These are phyloP conservation scores for Scenedesmus sp. DNA, from an alignment of 163 green algal genomes.

Conservation along the genomic window DNA sequence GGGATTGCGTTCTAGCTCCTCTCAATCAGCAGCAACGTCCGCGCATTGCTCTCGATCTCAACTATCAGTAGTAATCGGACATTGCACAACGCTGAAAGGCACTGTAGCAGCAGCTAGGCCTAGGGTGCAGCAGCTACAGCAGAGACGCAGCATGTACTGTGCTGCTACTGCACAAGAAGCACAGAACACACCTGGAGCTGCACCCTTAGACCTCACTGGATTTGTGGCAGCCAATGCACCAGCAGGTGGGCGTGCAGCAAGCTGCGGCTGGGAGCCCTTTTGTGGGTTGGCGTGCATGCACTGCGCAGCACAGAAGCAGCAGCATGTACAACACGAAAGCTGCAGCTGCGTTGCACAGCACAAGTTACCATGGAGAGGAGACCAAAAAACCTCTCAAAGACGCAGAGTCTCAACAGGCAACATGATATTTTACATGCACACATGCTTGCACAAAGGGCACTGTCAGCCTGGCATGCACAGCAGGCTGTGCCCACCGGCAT, in stretches of 20 bases:
- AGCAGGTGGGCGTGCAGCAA: not conserved
- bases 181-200: not conserved
- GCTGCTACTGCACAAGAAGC: not conserved
- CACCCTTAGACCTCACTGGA: not conserved
- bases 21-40: not conserved
- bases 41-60: not conserved
- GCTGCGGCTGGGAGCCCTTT: not conserved
- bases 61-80: not conserved
- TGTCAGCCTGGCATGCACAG: too few species aligned
- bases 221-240: constrained; percentile 29
- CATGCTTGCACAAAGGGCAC: too few species aligned
- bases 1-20: not conserved
- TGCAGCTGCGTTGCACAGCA: not conserved
- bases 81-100: not conserved
- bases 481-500: too few species aligned
- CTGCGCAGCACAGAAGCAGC: not conserved
- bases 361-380: not conserved
- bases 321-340: not conserved
- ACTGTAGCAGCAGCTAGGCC: not conserved
- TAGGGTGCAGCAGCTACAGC: not conserved
- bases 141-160: not conserved
- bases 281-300: too few species aligned
- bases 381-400: not conserved
- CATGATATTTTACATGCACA: not conserved
- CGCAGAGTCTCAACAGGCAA: not conserved